Conservation (phyloP, 805 yeast species). For the Zygosaccharomyces bisporus region DNA sequence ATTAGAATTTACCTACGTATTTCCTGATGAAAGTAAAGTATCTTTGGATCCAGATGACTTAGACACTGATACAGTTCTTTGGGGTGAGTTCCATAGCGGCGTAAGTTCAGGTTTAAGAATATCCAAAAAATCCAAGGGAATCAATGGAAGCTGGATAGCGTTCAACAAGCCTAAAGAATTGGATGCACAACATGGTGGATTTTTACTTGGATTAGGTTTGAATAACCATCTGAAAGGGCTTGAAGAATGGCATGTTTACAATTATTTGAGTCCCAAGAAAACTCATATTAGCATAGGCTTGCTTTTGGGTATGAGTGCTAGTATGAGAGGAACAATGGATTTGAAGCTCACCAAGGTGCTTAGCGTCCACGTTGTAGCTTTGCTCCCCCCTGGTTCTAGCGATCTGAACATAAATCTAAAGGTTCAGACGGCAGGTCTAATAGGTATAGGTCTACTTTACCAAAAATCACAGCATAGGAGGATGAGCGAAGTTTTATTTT, state of each 20-base stretch:
- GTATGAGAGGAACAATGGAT: constrained; percentile 78
- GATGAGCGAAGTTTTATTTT: constrained; percentile 73
- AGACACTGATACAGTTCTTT: constrained; percentile 48
- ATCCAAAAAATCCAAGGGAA: constrained; percentile 59
- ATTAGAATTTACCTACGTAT: constrained; percentile 61
- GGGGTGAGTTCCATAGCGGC: constrained; percentile 94
- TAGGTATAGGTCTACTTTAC: constrained; percentile 86
- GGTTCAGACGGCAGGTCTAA: constrained; percentile 87
- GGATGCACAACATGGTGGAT: constrained; percentile 89
- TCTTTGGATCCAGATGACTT: constrained; percentile 53
- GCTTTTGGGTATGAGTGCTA: constrained; percentile 88
- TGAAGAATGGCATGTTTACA: constrained; percentile 96
- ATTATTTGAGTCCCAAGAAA: constrained; percentile 86
- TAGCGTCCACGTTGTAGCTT: constrained; percentile 88
- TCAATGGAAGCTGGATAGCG: constrained; percentile 81
- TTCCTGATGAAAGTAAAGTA: constrained; percentile 67
- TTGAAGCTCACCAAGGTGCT: constrained; percentile 82
- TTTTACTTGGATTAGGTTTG: constrained; percentile 84
- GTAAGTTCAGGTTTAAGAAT: constrained; percentile 81
- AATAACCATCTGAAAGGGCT: constrained; percentile 79
- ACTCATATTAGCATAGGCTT: constrained; percentile 81
- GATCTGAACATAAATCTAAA: constrained; percentile 77
- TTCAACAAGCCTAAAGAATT: constrained; percentile 71
- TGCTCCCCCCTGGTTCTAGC: constrained; percentile 86
- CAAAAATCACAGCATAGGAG: constrained; percentile 74